Evolutionary conservation across 352 stramenopile genomes (phyloP).

Genomic region (Thalassiosira gravida): DNA sequence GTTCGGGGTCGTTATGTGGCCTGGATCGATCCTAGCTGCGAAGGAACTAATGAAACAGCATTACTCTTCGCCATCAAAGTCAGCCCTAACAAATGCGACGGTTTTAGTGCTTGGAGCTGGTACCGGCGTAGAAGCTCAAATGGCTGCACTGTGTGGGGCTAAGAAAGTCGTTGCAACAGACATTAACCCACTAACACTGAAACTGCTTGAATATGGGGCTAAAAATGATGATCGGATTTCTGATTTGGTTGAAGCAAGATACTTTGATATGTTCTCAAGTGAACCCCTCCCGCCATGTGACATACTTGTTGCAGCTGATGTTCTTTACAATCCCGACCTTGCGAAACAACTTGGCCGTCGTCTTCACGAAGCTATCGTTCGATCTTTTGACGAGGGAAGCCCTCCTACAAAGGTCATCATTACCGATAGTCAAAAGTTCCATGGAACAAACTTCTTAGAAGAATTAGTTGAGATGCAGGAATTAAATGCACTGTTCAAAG

Average conservation of each 20-base stretch:
- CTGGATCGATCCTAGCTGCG: conserved; percentile 70
- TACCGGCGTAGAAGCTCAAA: conserved; percentile 73
- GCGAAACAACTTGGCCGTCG: conserved; percentile 62
- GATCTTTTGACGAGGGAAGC: conserved; percentile 24
- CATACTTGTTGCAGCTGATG: conserved; percentile 73
- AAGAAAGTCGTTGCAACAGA: conserved; percentile 76
- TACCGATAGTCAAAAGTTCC: conserved; percentile 81
- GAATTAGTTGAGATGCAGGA: conserved; percentile 42
- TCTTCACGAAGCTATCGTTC: conserved; percentile 54
- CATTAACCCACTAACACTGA: conserved; percentile 74
- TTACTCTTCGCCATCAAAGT: conserved; percentile 5
- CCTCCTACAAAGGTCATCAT: conserved; percentile 59
- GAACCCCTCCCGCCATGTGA: conserved; percentile 48
- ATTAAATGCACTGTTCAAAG: conserved; percentile 39
- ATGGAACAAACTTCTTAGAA: conserved; percentile 65
- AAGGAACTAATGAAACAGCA: conserved; percentile 63
- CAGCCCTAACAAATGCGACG: conserved; percentile 44
- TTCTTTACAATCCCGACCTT: conserved; percentile 76
- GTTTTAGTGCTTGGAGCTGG: conserved; percentile 68
- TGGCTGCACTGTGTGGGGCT: conserved; percentile 64
- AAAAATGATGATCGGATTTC: conserved; percentile 14
- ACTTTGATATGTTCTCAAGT: conserved; percentile 59
- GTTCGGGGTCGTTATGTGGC: conserved; percentile 81
- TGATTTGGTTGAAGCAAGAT: conserved; percentile 13
- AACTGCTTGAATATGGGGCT: conserved; percentile 68